Evolutionary conservation across 345 rosid genomes (phyloP).

Genomic region (Populus davidiana): DNA sequence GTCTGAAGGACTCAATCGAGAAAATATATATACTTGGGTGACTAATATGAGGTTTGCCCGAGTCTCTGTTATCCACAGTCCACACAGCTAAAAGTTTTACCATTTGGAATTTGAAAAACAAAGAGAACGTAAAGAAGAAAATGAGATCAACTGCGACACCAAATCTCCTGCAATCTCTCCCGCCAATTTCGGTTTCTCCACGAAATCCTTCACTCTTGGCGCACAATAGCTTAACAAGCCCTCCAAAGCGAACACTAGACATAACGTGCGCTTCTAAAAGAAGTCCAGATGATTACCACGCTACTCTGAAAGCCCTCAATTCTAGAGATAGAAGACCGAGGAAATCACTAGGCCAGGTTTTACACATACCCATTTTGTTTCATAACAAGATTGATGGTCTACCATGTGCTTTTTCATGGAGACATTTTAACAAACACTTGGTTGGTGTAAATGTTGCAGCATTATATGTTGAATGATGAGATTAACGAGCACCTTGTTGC

Average conservation of each 20-base stretch:
- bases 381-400: background rate
- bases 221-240: background rate
- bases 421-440: constrained; percentile 28
- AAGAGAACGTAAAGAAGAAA: background rate
- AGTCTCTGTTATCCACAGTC: no score
- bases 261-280: constrained; percentile 38
- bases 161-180: constrained; percentile 26
- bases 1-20: no score
- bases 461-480: constrained; percentile 84
- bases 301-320: constrained; percentile 80
- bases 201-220: constrained; percentile 13
- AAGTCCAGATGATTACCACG: constrained; percentile 75
- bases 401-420: background rate
- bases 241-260: constrained; percentile 9
- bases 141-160: constrained; percentile 14
- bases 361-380: background rate
- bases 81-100: background rate
- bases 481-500: constrained; percentile 61
- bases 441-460: constrained; percentile 39
- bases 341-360: constrained; percentile 92
- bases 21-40: no score
- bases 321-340: constrained; percentile 79
- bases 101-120: background rate
- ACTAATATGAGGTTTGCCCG: no score
- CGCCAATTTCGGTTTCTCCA: constrained; percentile 21